phyloP scores from a whole-genome alignment of 148 eudicot species.

The Vaccinium vitisidaea region DNA sequence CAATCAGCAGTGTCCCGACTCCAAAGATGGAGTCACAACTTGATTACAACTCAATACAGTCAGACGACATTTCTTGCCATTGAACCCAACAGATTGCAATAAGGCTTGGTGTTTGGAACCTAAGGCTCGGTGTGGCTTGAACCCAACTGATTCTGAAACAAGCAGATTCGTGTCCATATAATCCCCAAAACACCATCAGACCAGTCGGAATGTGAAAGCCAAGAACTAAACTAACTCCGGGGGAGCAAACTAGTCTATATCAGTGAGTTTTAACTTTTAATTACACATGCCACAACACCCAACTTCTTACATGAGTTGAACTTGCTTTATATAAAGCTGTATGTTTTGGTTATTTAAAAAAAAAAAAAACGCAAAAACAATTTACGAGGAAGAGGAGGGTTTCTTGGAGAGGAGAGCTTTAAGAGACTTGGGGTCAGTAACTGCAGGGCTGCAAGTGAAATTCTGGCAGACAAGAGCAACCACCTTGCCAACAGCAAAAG shows the following conservation, averaged over 20 bases:
- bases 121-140: no score
- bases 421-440: constrained; percentile 57
- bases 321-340: background rate
- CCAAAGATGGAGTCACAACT: no score
- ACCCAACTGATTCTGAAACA: background rate
- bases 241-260: background rate
- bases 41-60: background rate
- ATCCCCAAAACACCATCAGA: background rate
- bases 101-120: no score
- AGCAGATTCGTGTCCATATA: background rate
- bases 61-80: background rate
- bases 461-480: constrained; percentile 74
- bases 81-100: background rate
- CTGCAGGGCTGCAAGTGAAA: constrained; percentile 80
- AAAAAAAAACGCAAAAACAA: background rate
- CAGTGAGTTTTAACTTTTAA: background rate
- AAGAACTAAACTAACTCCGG: background rate
- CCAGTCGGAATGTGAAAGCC: background rate
- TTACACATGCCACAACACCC: background rate
- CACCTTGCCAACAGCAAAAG: constrained; percentile 43
- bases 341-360: background rate
- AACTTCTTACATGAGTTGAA: background rate
- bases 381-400: constrained; percentile 4
- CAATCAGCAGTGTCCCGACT: no score
- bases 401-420: constrained; percentile 44